Evolutionary conservation across 2,329 filamentous ascomycete genomes (phyloP), one percentile per base, ranked within the genome.

Genomic region (Xylariaceae sp.): DNA sequence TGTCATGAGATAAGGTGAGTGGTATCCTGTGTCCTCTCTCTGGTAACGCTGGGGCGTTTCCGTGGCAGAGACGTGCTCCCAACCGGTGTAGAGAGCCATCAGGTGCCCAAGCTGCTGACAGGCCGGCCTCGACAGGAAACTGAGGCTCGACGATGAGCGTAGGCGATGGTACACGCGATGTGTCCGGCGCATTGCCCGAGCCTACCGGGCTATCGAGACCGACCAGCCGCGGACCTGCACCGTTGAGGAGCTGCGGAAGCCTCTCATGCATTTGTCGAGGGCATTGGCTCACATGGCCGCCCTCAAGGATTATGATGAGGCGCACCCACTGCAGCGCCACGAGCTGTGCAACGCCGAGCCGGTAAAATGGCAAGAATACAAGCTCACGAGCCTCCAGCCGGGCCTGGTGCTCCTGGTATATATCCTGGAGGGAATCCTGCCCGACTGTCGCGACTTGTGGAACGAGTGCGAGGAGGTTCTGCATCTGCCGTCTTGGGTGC

Each of bases 361-460:
- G 4, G 29, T 34, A 8, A 33, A 22, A 13, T 52, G 49, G 49
- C 22, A 42, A 12, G 27, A 42, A 16, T 50, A 50, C 29, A 51
- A 50, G 31, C 31, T 51, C 7, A 37, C 45, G 22, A 49, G 47
- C 29, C 36, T 52, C 10, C 40, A 42, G n/a, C 49, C 44, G 6
- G 44, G 44, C 34, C 40, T 52, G 15, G 30, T 36, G 11, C 41
- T 50, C 14, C 36, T 48, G 3, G 41, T 47, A n/a, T 33, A 38
- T 5, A 36, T 51, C 14, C 36, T 52, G 10, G 32, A 43, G 25
- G 17, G 42, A 12, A 27, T 45, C 11, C 35, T 53, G 1, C 48
- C 46, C 0, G 30, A 46, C 8, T 43, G 25, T 17, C 10, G 3
- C 3, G 36, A 32, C 1, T 39, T 41, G 9, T 53, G 49, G 48